Percentiles rank a stretch among this genome's conserved stretches.
phyloP scores from a whole-genome alignment of 768 basidiomycete genomes.

The Lactifluus hygrophoroides region DNA sequence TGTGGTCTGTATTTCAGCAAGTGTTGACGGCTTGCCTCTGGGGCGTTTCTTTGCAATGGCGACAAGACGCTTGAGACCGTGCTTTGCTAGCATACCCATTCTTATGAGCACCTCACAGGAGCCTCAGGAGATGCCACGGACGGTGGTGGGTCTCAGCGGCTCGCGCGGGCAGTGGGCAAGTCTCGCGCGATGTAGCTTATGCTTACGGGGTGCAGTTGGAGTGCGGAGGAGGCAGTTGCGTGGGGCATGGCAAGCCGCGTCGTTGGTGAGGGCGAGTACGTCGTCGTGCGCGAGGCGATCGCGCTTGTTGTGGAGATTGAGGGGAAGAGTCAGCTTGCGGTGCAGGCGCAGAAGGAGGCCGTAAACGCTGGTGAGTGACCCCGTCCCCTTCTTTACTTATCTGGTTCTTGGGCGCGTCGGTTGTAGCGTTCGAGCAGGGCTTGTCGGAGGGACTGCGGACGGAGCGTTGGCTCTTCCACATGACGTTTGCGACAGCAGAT shows the following conservation, averaged over 20 bases:
- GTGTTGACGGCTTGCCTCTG: constrained; percentile 71
- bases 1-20: constrained; percentile 86
- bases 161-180: constrained; percentile 81
- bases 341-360: constrained; percentile 86
- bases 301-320: constrained; percentile 71
- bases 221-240: constrained; percentile 70
- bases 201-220: constrained; percentile 76
- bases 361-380: constrained; percentile 68
- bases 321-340: constrained; percentile 72
- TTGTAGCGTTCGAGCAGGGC: constrained; percentile 68
- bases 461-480: constrained; percentile 86
- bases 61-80: constrained; percentile 71
- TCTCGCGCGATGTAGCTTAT: constrained; percentile 92
- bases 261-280: constrained; percentile 59
- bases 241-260: constrained; percentile 88
- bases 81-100: constrained; percentile 90
- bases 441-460: constrained; percentile 78
- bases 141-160: constrained; percentile 88
- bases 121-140: no score
- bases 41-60: constrained; percentile 79
- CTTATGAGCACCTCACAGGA: no score
- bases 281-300: constrained; percentile 82
- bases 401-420: neutral
- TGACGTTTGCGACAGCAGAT: constrained; percentile 86
- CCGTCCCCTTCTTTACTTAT: neutral